These are phyloP conservation scores for Melocanna baccifera DNA, from an alignment of 176 grass and related monocot species.

Conservation along the genomic window DNA sequence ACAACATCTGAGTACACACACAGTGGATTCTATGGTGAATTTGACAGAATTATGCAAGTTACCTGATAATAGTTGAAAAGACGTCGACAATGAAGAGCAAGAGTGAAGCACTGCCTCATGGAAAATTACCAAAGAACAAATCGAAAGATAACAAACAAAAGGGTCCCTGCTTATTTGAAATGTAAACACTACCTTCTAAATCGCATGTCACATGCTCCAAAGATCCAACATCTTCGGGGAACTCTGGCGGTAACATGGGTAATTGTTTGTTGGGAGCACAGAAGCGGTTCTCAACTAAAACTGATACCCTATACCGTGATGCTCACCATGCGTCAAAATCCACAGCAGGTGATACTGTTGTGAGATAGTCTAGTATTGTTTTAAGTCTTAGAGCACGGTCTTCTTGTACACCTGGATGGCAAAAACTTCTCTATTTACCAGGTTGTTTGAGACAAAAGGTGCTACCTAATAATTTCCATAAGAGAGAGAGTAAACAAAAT, in stretches of 20 bases:
- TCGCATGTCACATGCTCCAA: constrained; percentile 23
- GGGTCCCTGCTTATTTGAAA: constrained; percentile 60
- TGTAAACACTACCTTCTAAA: constrained; percentile 51
- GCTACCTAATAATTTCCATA: constrained; percentile 3
- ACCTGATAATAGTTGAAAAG: constrained; percentile 5
- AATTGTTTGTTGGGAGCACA: constrained; percentile 8
- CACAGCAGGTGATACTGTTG: constrained; percentile 39
- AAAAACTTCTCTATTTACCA: constrained; percentile 9
- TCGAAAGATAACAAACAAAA: constrained; percentile 39
- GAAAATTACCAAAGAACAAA: constrained; percentile 35
- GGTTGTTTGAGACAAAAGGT: constrained; percentile 19
- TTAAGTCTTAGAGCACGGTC: constrained; percentile 4
- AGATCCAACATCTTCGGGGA: constrained; percentile 7
- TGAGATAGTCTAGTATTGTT: constrained; percentile 11
- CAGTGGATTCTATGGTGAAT: constrained; percentile 37
- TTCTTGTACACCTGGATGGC: constrained; percentile 11
- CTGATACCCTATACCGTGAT: constrained; percentile 21
- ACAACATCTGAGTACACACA: constrained; percentile 10
- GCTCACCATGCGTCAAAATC: constrained; percentile 24
- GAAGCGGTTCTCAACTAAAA: constrained; percentile 30
- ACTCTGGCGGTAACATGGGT: constrained; percentile 20
- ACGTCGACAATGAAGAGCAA: constrained; percentile 25
- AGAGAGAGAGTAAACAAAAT: not conserved
- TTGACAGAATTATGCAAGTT: constrained; percentile 25
- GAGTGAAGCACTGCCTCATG: constrained; percentile 6